Base-by-base conservation (phyloP, 2,329 filamentous ascomycete genomes). In the Zelopaecilomyces penicillatus region DNA sequence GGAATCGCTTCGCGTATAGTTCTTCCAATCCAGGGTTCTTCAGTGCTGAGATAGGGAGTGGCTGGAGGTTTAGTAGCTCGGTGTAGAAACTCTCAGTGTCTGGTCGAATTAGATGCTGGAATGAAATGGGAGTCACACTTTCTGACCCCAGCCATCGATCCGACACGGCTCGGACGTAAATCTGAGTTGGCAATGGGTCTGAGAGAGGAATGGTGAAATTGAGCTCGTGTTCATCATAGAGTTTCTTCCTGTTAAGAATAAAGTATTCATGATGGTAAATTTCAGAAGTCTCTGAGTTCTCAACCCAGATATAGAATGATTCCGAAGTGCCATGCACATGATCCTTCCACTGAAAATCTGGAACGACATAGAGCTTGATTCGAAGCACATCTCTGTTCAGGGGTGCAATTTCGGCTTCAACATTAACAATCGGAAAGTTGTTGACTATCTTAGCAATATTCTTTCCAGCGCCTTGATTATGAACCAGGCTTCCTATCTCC, bases 221-320 rank as follows among this genome's bases (percentile, higher is more conserved):
- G 39, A 98, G 78, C 65, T 98, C 93, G 55, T 98, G 93, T n/a
- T 93, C 87, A 60, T 97, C 90, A 53, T 95, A 80, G 3, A 98
- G 74, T 71, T 95, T 96, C 64, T 80, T 87, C 51, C 89, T 77
- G 50, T 82, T 94, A 5, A 98, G 74, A 45, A 98, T 93, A 66
- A 98, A 97, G 65, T 85, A 96, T 62, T 98, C 93, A 52, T 97
- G 87, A 57, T 98, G 93, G 57, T 95, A 97, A 35, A 98, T 97
- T 64, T 97, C 90, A 0, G 88, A 90, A 0, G 90, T 96, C 56
- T 97, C 93, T 0, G 91, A 96, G 61, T 97, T 95, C 64, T 98
- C 93, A 3, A 98, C 91, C 94, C 93, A 98, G 46, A 98, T 85
- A 78, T 94, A 98, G 67, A 94, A 98, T 4, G 91, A 91, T 59